Evolutionary conservation across 805 yeast genomes (phyloP), one percentile per base, ranked within the genome.

Genomic region (Starmerella cellae): DNA sequence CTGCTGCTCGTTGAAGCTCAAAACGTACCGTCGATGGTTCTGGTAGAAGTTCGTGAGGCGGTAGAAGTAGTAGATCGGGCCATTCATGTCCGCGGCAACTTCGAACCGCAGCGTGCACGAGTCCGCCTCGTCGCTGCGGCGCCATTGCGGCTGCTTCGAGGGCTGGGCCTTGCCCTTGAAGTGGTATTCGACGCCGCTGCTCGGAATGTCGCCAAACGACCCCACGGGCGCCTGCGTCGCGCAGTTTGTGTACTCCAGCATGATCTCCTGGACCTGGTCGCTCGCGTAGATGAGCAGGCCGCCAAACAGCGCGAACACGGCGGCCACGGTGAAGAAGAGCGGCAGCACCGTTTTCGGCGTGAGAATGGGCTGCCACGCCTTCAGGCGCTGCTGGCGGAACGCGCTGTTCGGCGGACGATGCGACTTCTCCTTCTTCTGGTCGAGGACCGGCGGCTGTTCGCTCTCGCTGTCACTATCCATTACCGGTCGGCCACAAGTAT

Each of bases 311-410:
- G 91, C 82, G 63, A 87, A 85, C 4, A 91, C 69, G 19, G 83
- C 66, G 1, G 93, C 83, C 34, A 82, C 64, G 20, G 80, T 50
- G 37, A 85, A 69, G 43, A 91, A 68, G 39, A 88, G 66, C 2
- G 97, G 97, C 35, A 91, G 70, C 36, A 88, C 96, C 16, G 93
- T 78, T 51, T 77, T 77, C 14, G 97, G 96, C 1, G 95, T 82
- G 43, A 91, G 71, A 42, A 91, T 83, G 1, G 97, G 98, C 59
- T 75, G 80, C 80, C 79, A 75, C 39, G 81, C 78, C 57, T 75
- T 74, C 52, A 75, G 64, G 44, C 81, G 63, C 61, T 75, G 81
- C 56, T 66, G 70, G 35, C 70, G 60, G 52, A 66, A 66, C 33
- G 70, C 70, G 29, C 66, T 65, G 48, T 66, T 65, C 27, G 68